Conservation (phyloP, 345 rosid species). For the Brassica incana region DNA sequence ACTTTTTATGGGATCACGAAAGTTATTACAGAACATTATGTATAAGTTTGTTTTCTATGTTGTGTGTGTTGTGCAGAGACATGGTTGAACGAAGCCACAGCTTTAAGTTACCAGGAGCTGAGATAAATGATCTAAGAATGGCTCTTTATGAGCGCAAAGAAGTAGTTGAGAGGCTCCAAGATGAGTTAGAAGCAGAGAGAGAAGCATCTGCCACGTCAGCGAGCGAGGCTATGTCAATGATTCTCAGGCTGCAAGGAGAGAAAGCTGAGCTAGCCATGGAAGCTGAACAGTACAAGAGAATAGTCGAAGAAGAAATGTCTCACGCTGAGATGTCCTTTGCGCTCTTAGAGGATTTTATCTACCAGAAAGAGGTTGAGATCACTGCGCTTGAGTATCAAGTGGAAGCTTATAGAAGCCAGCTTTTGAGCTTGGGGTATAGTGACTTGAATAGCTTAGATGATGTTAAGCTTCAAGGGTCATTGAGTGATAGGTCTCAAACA, state of each 20-base stretch:
- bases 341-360: constrained; percentile 58
- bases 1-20: neutral
- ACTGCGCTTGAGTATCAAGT: constrained; percentile 75
- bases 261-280: constrained; percentile 77
- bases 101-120: constrained; percentile 43
- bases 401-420: constrained; percentile 67
- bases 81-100: constrained; percentile 52
- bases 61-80: constrained; percentile 23
- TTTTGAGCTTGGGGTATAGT: constrained; percentile 60
- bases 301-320: constrained; percentile 71
- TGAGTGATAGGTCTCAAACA: constrained; percentile 32
- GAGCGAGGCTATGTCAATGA: constrained; percentile 84
- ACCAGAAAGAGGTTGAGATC: constrained; percentile 76
- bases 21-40: constrained; percentile 4
- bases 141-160: constrained; percentile 67
- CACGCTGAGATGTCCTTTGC: constrained; percentile 76
- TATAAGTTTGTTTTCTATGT: neutral
- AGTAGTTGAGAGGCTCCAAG: constrained; percentile 65
- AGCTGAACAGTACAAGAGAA: constrained; percentile 81
- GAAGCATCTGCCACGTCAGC: constrained; percentile 77
- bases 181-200: constrained; percentile 71
- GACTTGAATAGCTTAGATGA: constrained; percentile 56
- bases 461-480: constrained; percentile 41
- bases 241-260: constrained; percentile 82
- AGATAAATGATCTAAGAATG: constrained; percentile 46